A percentile compares a stretch with the other conserved stretches of the same genome.
These are phyloP conservation scores for Hypoxylon fuscum DNA, from an alignment of 495 filamentous ascomycete species.

Conservation along the genomic window DNA sequence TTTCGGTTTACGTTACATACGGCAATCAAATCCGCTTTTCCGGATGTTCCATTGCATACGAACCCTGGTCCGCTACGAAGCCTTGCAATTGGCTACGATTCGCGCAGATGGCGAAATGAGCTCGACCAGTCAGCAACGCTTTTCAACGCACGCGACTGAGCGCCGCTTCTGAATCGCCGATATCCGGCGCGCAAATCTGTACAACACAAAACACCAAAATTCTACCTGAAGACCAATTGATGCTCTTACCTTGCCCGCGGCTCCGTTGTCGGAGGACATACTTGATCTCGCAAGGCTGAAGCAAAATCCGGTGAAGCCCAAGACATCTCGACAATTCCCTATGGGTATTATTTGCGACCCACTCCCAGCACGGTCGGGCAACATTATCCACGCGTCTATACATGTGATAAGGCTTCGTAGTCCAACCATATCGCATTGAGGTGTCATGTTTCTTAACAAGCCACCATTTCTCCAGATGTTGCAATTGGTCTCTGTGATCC, in stretches of 20 bases:
- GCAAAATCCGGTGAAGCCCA: conserved; percentile 24
- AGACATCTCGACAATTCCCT: conserved; percentile 7
- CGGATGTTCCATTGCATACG: conserved; percentile 40
- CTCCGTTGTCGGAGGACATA: conserved; percentile 33
- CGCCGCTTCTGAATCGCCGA: conserved; percentile 23
- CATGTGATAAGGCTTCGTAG: conserved; percentile 12
- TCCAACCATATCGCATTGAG: conserved; percentile 24
- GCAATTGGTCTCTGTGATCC: not conserved
- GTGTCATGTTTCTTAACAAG: conserved; percentile 10
- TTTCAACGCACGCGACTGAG: conserved; percentile 26
- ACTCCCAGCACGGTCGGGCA: conserved; percentile 22
- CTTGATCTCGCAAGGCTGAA: conserved; percentile 29
- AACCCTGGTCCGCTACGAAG: conserved; percentile 30
- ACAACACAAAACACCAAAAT: not conserved
- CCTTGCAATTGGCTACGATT: conserved; percentile 31
- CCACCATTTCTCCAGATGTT: conserved; percentile 4
- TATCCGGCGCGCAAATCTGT: conserved; percentile 23
- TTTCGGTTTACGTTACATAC: conserved; percentile 35
- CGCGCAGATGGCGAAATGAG: conserved; percentile 16
- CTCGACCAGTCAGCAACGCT: conserved; percentile 17
- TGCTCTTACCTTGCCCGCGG: conserved; percentile 1
- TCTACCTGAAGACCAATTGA: conserved; percentile 5
- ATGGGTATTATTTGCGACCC: conserved; percentile 13
- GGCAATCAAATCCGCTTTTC: conserved; percentile 37
- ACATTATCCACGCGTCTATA: conserved; percentile 15